These are phyloP conservation scores for Pythium plurisporium DNA, from an alignment of 352 stramenopile species.

Conservation along the genomic window DNA sequence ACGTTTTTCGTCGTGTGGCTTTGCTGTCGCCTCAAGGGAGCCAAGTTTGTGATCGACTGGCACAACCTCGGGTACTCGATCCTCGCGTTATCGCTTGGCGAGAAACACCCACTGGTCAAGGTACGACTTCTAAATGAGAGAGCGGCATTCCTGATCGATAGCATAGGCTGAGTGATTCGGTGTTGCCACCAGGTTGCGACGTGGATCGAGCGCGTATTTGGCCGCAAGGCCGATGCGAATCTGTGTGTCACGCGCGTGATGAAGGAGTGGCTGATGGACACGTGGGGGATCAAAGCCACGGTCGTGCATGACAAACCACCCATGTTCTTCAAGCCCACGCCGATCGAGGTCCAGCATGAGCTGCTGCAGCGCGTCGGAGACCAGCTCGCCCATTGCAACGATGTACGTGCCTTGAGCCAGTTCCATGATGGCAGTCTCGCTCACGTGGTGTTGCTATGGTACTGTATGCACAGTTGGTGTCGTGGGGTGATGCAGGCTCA, in stretches of 20 bases:
- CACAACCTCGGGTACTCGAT: constrained; percentile 99
- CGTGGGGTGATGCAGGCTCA: neutral
- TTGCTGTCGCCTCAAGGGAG: constrained; percentile 60
- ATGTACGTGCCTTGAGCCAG: constrained; percentile 56
- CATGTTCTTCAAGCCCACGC: constrained; percentile 89
- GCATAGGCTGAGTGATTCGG: neutral
- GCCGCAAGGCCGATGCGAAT: constrained; percentile 90
- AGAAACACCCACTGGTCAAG: constrained; percentile 65
- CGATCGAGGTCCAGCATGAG: constrained; percentile 83
- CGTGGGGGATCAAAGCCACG: constrained; percentile 86
- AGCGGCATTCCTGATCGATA: neutral
- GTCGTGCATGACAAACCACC: constrained; percentile 95
- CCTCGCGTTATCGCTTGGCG: constrained; percentile 76
- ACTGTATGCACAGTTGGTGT: constrained; percentile 14
- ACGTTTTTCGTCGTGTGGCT: constrained; percentile 91
- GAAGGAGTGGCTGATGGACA: constrained; percentile 88
- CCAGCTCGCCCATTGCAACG: constrained; percentile 66
- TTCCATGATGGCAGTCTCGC: neutral
- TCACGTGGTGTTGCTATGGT: neutral
- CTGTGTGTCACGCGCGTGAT: constrained; percentile 97
- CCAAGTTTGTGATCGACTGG: constrained; percentile 98
- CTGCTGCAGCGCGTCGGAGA: constrained; percentile 83
- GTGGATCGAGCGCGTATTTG: constrained; percentile 87
- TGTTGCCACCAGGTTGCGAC: constrained; percentile 52
- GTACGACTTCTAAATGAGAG: constrained; percentile 18